Evolutionary conservation across 2,329 filamentous ascomycete species (phyloP).

Genomic region (Nemania abortiva): DNA sequence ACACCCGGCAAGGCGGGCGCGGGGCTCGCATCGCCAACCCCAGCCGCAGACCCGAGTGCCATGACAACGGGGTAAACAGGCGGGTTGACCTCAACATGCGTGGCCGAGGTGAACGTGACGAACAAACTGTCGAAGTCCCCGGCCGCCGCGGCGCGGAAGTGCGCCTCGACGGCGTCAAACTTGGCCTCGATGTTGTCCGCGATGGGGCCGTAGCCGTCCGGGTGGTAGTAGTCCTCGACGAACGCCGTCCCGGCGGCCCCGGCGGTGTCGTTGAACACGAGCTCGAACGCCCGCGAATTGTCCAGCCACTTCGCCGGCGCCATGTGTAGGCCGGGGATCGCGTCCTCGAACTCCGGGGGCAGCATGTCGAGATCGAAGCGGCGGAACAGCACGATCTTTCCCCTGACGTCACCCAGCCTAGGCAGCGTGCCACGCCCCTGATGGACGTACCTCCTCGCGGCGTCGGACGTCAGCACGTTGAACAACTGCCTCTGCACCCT

Average conservation of each 20-base stretch:
- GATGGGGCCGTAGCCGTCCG: slow-evolving; percentile 50
- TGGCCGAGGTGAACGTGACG: slow-evolving; percentile 61
- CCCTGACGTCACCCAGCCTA: slow-evolving; percentile 42
- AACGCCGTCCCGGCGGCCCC: slow-evolving; percentile 56
- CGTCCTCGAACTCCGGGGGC: slow-evolving; percentile 48
- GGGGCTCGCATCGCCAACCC: slow-evolving; percentile 45
- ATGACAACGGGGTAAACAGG: slow-evolving; percentile 58
- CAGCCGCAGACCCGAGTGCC: slow-evolving; percentile 57
- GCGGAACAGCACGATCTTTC: slow-evolving; percentile 56
- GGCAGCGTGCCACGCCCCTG: slow-evolving; percentile 29
- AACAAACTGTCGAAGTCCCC: slow-evolving; percentile 54
- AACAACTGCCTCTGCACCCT: slow-evolving; percentile 55
- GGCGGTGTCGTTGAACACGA: slow-evolving; percentile 56
- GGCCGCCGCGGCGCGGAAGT: slow-evolving; percentile 55
- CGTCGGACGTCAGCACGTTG: slow-evolving; percentile 54
- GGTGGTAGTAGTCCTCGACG: slow-evolving; percentile 64
- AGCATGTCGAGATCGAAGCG: slow-evolving; percentile 56
- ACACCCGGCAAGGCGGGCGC: slow-evolving; percentile 56
- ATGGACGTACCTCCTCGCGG: slow-evolving; percentile 56
- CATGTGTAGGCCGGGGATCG: slow-evolving; percentile 62
- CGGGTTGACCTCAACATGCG: slow-evolving; percentile 55
- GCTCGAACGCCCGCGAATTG: slow-evolving; percentile 55
- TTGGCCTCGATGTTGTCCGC: slow-evolving; percentile 58
- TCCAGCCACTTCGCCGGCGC: slow-evolving; percentile 58
- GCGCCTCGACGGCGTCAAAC: slow-evolving; percentile 56